Conservation (phyloP, 352 stramenopile genomes). For the Globisporangium spinosum region DNA sequence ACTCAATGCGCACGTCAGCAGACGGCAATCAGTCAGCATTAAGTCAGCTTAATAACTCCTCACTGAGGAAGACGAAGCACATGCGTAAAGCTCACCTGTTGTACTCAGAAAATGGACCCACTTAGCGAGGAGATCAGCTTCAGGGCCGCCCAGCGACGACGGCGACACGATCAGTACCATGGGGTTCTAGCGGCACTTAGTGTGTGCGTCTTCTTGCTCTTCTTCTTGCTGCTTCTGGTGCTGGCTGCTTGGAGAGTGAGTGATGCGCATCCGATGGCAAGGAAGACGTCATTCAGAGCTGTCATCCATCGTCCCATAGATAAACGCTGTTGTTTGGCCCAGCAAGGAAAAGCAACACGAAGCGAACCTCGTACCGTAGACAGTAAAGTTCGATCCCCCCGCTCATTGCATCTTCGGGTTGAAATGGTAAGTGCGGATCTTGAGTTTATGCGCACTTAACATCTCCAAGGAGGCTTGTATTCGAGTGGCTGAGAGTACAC, state of each 20-base stretch:
- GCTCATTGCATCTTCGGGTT: not conserved
- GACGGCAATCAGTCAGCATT: not conserved
- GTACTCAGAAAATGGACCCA: slow-evolving; percentile 48
- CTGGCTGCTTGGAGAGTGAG: not conserved
- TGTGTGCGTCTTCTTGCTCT: not conserved
- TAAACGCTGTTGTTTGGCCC: not conserved
- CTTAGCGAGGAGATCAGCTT: slow-evolving; percentile 35
- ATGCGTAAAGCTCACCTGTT: slow-evolving; percentile 28
- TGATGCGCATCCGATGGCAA: not conserved
- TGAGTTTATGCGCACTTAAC: not conserved
- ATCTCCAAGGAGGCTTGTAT: not conserved
- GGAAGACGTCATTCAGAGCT: not conserved
- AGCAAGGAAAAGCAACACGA: not conserved
- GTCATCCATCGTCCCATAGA: not conserved
- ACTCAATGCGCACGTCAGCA: not conserved
- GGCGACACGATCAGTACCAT: slow-evolving; percentile 8
- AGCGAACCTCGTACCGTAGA: not conserved
- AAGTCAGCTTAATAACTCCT: not conserved
- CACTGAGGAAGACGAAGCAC: slow-evolving; percentile 1
- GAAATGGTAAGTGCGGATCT: not conserved
- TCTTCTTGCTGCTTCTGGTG: not conserved
- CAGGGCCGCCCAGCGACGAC: not conserved
- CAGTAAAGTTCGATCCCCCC: not conserved
- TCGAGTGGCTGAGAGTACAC: not conserved
- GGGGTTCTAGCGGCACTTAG: not conserved